phyloP scores from a whole-genome alignment of 108 stramenopile genomes.

The Chaetoceros muelleri region DNA sequence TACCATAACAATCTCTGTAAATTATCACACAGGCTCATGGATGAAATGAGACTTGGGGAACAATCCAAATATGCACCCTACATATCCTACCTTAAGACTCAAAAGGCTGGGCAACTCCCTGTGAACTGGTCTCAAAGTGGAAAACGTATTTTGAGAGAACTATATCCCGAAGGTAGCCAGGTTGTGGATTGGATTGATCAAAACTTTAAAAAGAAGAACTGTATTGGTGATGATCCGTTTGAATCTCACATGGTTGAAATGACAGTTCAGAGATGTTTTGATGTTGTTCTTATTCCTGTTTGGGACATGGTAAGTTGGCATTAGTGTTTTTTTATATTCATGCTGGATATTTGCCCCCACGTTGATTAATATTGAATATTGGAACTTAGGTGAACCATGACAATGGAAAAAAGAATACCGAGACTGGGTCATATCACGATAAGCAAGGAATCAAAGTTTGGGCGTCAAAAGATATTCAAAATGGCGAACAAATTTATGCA shows the following conservation, averaged over 20 bases:
- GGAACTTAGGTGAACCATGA: constrained; percentile 18
- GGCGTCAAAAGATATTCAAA: constrained; percentile 9
- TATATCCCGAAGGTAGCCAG: background rate
- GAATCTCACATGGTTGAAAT: constrained; percentile 4
- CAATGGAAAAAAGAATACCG: constrained; percentile 18
- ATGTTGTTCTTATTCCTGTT: constrained; percentile 2
- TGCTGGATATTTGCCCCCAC: background rate
- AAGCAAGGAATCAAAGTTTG: background rate
- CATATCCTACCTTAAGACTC: constrained; percentile 43
- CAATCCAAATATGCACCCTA: constrained; percentile 55
- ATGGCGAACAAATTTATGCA: constrained; percentile 14
- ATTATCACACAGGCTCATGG: constrained; percentile 10
- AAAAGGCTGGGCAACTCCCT: constrained; percentile 25
- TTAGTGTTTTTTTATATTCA: background rate
- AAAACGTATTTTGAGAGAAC: constrained; percentile 3
- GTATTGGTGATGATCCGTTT: constrained; percentile 1
- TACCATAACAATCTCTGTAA: constrained; percentile 12
- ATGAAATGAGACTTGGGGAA: constrained; percentile 35
- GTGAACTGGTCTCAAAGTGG: constrained; percentile 22
- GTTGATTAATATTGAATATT: background rate
- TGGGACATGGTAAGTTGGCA: constrained; percentile 5
- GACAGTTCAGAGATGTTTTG: background rate
- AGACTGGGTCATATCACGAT: background rate
- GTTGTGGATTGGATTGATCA: constrained; percentile 1
- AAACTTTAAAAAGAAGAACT: background rate